phyloP scores from a whole-genome alignment of 2,329 filamentous ascomycete species.

The Coniochaeta sp. region DNA sequence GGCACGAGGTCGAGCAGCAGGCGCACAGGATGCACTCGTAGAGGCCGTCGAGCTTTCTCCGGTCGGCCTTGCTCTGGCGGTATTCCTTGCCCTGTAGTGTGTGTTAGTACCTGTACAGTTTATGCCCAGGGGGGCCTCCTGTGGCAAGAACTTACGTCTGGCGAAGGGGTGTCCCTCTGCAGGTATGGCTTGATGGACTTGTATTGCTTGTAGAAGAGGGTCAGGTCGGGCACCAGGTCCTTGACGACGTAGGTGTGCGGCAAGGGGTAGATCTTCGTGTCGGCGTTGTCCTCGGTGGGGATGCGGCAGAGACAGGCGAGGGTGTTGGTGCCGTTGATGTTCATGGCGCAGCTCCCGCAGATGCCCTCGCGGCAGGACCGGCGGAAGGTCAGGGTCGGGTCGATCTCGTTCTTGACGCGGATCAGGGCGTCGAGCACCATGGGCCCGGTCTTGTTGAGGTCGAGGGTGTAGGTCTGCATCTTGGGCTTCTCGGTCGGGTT shows the following conservation, averaged over 20 bases:
- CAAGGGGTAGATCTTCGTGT: slow-evolving; percentile 93
- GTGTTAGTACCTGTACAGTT: slow-evolving; percentile 5
- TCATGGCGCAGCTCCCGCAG: slow-evolving; percentile 98
- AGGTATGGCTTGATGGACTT: slow-evolving; percentile 99
- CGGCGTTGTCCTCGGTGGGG: slow-evolving; percentile 69
- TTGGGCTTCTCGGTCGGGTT: slow-evolving; percentile 83
- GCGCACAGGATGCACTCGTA: slow-evolving; percentile 99
- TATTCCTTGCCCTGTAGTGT: slow-evolving; percentile 72
- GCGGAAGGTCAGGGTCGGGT: slow-evolving; percentile 93
- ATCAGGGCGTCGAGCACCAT: slow-evolving; percentile 98
- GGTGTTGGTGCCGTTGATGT: slow-evolving; percentile 98
- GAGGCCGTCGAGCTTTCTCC: slow-evolving; percentile 92
- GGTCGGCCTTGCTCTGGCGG: slow-evolving; percentile 84
- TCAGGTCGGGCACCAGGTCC: slow-evolving; percentile 95
- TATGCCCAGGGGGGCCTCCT: no score
- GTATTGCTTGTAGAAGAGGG: slow-evolving; percentile 99
- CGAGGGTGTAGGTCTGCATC: slow-evolving; percentile 93
- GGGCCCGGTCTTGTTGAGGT: slow-evolving; percentile 97
- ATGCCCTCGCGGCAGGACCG: slow-evolving; percentile 96
- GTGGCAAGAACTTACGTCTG: slow-evolving; percentile 66
- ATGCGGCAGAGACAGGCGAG: slow-evolving; percentile 96
- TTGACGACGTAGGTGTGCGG: slow-evolving; percentile 99
- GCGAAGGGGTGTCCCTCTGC: slow-evolving; percentile 77
- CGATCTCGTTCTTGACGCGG: slow-evolving; percentile 97
- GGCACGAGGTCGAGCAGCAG: slow-evolving; percentile 98